Evolutionary conservation across 352 stramenopile genomes (phyloP).

Genomic region (Phytophthora boehmeriae): DNA sequence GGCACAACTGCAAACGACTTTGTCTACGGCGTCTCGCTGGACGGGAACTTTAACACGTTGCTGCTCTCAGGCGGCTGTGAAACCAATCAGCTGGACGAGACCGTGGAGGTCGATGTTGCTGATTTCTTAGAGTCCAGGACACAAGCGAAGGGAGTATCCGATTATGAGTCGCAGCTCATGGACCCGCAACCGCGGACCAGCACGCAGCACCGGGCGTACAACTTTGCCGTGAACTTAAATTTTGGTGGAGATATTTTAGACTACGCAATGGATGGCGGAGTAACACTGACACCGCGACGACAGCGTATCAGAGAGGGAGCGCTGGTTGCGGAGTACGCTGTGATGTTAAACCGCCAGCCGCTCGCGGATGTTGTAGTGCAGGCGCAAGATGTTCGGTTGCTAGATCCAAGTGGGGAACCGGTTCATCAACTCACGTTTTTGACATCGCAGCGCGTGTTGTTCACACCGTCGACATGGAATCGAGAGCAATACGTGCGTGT

Average conservation of each 20-base stretch:
- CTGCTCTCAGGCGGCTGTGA: constrained; percentile 56
- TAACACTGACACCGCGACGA: constrained; percentile 57
- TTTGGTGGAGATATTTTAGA: constrained; percentile 64
- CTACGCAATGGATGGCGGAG: constrained; percentile 71
- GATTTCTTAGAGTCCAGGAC: constrained; percentile 46
- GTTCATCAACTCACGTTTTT: constrained; percentile 59
- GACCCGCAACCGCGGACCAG: constrained; percentile 40
- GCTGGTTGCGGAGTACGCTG: constrained; percentile 55
- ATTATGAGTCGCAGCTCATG: constrained; percentile 64
- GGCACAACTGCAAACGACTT: constrained; percentile 69
- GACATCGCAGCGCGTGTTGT: constrained; percentile 35
- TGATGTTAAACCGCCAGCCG: constrained; percentile 74
- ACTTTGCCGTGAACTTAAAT: constrained; percentile 64
- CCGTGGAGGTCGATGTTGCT: constrained; percentile 52
- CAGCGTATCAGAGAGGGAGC: constrained; percentile 57
- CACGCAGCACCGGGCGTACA: constrained; percentile 35
- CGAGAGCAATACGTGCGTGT: constrained; percentile 66
- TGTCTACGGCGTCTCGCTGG: constrained; percentile 53
- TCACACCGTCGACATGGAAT: constrained; percentile 72
- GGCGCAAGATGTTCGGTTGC: constrained; percentile 45
- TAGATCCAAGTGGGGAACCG: constrained; percentile 22
- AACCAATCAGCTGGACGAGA: constrained; percentile 45
- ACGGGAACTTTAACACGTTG: constrained; percentile 54
- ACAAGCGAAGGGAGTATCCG: constrained; percentile 11
- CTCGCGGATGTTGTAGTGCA: constrained; percentile 51